phyloP scores from a whole-genome alignment of 495 filamentous ascomycete species.

The Neohortaea acidophila region DNA sequence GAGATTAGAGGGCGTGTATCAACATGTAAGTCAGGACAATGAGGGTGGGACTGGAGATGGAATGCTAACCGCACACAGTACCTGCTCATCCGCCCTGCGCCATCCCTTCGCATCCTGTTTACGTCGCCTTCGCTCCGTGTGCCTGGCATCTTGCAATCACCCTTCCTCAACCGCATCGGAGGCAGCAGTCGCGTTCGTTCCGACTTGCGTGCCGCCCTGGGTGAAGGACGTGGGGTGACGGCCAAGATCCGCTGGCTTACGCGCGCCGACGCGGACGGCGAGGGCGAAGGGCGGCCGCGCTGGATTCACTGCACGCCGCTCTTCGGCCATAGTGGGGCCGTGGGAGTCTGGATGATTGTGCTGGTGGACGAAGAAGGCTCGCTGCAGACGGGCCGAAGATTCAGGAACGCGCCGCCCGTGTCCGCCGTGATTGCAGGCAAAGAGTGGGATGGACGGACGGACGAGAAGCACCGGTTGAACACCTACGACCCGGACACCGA shows the following conservation, averaged over 20 bases:
- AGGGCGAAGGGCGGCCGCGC: constrained; percentile 34
- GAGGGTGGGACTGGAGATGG: too few relatives aligned
- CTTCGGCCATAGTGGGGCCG: constrained; percentile 37
- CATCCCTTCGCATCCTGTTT: constrained; percentile 49
- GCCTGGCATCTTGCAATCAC: constrained; percentile 48
- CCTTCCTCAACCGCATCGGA: constrained; percentile 45
- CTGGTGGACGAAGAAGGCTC: constrained; percentile 40
- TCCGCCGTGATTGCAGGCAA: constrained; percentile 13
- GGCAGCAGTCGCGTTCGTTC: constrained; percentile 37
- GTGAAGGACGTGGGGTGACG: constrained; percentile 41
- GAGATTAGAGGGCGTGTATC: constrained; percentile 21
- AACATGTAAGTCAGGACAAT: constrained; percentile 23
- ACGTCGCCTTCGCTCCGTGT: constrained; percentile 48
- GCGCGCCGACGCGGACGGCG: constrained; percentile 24
- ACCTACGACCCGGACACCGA: neutral
- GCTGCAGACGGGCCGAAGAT: constrained; percentile 3
- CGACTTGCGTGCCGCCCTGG: constrained; percentile 39
- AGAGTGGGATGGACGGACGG: constrained; percentile 8
- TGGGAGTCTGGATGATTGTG: constrained; percentile 56
- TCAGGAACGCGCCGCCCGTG: constrained; percentile 17
- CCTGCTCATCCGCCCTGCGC: constrained; percentile 45
- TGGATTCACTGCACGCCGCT: constrained; percentile 56
- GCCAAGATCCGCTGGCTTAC: constrained; percentile 46
- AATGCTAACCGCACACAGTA: constrained; percentile 30
- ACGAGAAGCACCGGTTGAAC: neutral